Percentiles rank a stretch among this genome's conserved stretches.
Conservation (phyloP, 2,329 filamentous ascomycete genomes). For the Pseudocercospora pini-densiflorae region DNA sequence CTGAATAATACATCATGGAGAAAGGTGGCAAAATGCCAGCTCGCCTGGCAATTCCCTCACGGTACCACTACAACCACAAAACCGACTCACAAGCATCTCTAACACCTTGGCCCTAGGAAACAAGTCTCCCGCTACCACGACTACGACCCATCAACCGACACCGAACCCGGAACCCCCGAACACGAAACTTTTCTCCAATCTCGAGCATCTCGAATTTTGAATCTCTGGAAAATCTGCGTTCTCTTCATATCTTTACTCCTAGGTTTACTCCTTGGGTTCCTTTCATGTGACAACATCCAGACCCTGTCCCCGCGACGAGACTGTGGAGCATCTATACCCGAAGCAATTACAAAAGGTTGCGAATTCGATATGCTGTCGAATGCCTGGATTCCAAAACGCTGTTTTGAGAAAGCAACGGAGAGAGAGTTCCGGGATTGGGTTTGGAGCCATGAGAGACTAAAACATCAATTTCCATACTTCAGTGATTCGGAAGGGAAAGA, state of each 20-base stretch:
- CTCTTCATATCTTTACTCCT: background rate
- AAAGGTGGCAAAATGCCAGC: conserved; percentile 3
- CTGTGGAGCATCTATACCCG: background rate
- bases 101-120: background rate
- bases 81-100: background rate
- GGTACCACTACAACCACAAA: background rate
- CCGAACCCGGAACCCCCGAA: background rate
- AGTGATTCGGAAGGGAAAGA: background rate
- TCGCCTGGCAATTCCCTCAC: background rate
- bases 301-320: background rate
- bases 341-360: background rate
- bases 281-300: background rate
- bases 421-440: background rate
- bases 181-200: background rate
- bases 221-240: conserved; percentile 1
- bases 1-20: background rate
- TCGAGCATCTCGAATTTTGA: background rate
- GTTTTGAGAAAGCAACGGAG: background rate
- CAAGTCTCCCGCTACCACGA: conserved; percentile 8
- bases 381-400: background rate
- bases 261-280: background rate
- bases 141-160: background rate
- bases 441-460: background rate
- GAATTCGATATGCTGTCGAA: background rate
- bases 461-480: background rate